Evolutionary conservation across 257 asterid genomes (phyloP).

Genomic region (Ballota nigra): DNA sequence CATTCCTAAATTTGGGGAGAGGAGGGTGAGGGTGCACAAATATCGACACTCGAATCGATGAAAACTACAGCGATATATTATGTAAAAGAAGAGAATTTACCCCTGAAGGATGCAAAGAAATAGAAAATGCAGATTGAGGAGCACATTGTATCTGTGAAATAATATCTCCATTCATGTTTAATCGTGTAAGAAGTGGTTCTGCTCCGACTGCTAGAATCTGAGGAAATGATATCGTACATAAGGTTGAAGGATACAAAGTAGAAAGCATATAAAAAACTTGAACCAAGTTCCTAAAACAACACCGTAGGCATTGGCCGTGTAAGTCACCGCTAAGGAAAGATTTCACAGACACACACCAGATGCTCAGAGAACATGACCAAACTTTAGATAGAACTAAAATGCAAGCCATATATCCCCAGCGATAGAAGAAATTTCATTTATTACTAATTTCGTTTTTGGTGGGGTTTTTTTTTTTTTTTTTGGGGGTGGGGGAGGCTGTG

Average conservation of each 20-base stretch:
- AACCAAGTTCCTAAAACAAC: background rate
- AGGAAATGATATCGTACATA: slow-evolving; percentile 17
- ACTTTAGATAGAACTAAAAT: background rate
- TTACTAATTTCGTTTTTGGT: too few relatives aligned
- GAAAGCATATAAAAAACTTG: slow-evolving; percentile 12
- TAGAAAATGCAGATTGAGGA: slow-evolving; percentile 73
- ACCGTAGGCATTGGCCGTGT: slow-evolving; percentile 1
- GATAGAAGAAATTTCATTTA: background rate
- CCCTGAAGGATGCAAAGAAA: slow-evolving; percentile 81
- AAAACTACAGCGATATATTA: background rate
- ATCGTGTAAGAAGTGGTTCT: slow-evolving; percentile 69
- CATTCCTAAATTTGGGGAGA: too few relatives aligned
- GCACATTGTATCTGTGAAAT: slow-evolving; percentile 87
- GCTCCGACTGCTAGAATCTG: slow-evolving; percentile 92
- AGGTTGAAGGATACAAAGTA: slow-evolving; percentile 6
- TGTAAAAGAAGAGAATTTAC: slow-evolving; percentile 39
- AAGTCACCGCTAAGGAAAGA: too few relatives aligned
- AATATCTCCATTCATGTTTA: slow-evolving; percentile 71
- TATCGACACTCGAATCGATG: too few relatives aligned
- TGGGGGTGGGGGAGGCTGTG: background rate
- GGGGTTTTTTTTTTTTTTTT: too few relatives aligned
- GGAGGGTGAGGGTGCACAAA: too few relatives aligned
- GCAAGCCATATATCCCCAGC: background rate
- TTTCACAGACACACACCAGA: background rate
- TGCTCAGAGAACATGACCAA: background rate